Base-by-base conservation (phyloP, 192 early-diverging fungal species). In the Coemansia furcata region DNA sequence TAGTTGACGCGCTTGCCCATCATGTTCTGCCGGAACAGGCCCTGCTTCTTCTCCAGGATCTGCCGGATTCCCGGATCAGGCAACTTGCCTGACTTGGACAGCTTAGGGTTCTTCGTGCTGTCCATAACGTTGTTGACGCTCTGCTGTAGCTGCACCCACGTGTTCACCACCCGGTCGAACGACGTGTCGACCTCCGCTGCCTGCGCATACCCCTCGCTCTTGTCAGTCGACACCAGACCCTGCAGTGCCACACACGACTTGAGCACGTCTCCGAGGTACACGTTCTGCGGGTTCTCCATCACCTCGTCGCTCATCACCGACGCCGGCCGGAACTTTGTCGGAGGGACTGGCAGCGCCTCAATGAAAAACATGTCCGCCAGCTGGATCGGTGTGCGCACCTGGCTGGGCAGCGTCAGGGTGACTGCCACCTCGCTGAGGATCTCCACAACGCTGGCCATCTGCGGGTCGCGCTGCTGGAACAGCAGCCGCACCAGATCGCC, bases 1-100 rank as follows among this genome's bases (percentile, higher is more conserved):
- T 91, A 98, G 86, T 99, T 99, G 82, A 99, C 98, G 71, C 98
- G 92, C 84, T 99, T 99, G 60, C 98, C 98, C 98, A 99, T 99
- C 96, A 99, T 97, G 80, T 99, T 95, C 85, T 95, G 97, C 58
- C 98, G 87, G 85, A 99, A 98, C 59, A 99, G 83, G 68, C 98
- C 98, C 74, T 98, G 94, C 86, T 99, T 99, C 90, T 98, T 98
- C 79, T 99, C 98, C 55, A 99, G 84, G 30, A 95, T 74, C 85
- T 99, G 98, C 39, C 92, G 87, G 65, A 99, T 94, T 70, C 98
- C 98, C 3, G 92, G 87, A n/a, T 94, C 90, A 3, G 90, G 85
- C 14, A 82, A 62, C 66, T 89, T 86, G 50, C 93, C 94, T 43
- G 82, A 76, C 38, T 72, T 67, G 37, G 82, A 66, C 17, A 72